phyloP scores from a whole-genome alignment of 2,329 filamentous ascomycete genomes.

The Alternaria ethzedia region DNA sequence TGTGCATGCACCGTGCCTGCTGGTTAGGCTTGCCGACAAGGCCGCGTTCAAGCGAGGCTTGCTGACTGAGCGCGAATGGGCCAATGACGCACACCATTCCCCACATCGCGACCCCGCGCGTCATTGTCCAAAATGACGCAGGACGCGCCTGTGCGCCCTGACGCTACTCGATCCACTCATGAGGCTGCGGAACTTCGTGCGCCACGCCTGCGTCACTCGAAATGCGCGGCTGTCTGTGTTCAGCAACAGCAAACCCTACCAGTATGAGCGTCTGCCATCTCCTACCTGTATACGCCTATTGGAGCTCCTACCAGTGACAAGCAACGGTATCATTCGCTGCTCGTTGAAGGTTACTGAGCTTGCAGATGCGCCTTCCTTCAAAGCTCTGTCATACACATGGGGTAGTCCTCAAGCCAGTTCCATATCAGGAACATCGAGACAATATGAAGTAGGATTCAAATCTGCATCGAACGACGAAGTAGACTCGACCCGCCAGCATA shows the following conservation, averaged over 20 bases:
- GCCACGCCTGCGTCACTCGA: slow-evolving; percentile 17
- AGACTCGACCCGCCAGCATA: slow-evolving; percentile 9
- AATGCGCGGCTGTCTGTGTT: slow-evolving; percentile 8
- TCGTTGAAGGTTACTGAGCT: slow-evolving; percentile 27
- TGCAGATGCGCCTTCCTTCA: slow-evolving; percentile 23
- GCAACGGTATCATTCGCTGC: slow-evolving; percentile 16
- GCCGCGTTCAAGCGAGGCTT: neutral
- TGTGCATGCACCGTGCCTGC: neutral
- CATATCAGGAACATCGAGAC: neutral
- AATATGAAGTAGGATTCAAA: neutral
- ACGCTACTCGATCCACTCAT: slow-evolving; percentile 10
- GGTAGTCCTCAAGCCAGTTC: slow-evolving; percentile 15
- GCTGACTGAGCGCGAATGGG: neutral
- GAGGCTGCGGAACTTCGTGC: slow-evolving; percentile 26
- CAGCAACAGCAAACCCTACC: slow-evolving; percentile 23
- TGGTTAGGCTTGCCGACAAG: neutral
- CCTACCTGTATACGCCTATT: slow-evolving; percentile 29
- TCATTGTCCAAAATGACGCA: neutral
- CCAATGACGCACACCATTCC: neutral
- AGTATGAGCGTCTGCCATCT: slow-evolving; percentile 27
- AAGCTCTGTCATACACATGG: slow-evolving; percentile 31
- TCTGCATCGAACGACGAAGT: neutral
- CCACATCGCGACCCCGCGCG: neutral
- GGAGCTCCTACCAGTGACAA: slow-evolving; percentile 21
- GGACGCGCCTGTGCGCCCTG: neutral